phyloP scores from a whole-genome alignment of 1,284 basidiomycete species.

The Microbotryum scabiosae region DNA sequence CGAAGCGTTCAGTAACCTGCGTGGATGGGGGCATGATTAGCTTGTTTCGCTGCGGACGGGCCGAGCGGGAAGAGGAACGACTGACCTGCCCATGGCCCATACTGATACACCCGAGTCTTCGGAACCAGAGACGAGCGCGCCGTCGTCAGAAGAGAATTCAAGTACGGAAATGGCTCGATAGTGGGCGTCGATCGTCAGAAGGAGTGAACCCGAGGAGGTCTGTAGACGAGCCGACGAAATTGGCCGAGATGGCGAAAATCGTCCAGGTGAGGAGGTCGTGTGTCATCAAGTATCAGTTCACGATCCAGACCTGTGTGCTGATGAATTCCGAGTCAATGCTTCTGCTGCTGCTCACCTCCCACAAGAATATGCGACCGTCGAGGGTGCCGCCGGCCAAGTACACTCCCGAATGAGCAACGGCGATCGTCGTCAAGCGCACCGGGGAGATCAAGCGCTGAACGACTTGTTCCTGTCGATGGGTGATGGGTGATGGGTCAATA shows the following conservation, averaged over 20 bases:
- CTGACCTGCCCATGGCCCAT: constrained; percentile 77
- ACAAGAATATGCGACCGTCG: constrained; percentile 83
- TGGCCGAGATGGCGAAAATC: constrained; percentile 8
- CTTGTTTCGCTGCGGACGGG: constrained; percentile 11
- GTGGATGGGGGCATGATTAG: neutral
- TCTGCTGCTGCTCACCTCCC: constrained; percentile 60
- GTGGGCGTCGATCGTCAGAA: constrained; percentile 86
- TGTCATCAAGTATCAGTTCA: constrained; percentile 5
- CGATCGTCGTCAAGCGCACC: constrained; percentile 72
- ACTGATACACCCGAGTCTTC: constrained; percentile 82
- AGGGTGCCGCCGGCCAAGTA: constrained; percentile 79
- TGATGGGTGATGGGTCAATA: too few species aligned
- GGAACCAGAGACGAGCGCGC: constrained; percentile 71
- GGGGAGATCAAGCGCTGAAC: constrained; percentile 78
- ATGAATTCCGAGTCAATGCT: too few species aligned
- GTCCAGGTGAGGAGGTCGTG: constrained; percentile 5
- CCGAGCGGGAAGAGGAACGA: constrained; percentile 14
- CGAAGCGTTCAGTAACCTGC: constrained; percentile 19
- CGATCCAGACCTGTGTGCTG: neutral
- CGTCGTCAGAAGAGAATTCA: constrained; percentile 71
- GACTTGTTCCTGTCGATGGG: constrained; percentile 63
- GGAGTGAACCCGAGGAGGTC: constrained; percentile 80
- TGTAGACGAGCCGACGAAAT: constrained; percentile 40
- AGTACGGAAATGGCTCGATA: constrained; percentile 79
- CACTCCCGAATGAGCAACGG: constrained; percentile 60